Evolutionary conservation across 805 yeast species (phyloP), one percentile per base, ranked within the genome.

Genomic region (Wickerhamiella cacticola): DNA sequence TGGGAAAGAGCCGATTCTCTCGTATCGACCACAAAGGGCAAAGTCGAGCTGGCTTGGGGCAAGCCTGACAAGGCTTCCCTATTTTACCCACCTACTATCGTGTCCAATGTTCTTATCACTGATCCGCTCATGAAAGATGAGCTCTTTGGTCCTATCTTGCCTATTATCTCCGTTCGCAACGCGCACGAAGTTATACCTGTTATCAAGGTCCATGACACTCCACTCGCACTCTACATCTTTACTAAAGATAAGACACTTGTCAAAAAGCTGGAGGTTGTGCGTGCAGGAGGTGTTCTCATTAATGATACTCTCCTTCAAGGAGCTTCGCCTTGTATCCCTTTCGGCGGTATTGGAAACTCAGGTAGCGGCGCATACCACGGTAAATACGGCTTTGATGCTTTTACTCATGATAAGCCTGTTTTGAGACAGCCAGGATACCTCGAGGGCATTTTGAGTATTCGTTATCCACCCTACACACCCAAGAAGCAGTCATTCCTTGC

Each of bases 321-420:
- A 38, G 88, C 77, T 1, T 70, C 82, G 46, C 50, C 70, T 5
- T 70, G 71, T 43, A 75, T 84, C 2, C 96, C 96, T 22, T 89
- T 88, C 64, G 97, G 97, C 28, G 97, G 97, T 21, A 67, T 88
- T 48, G 96, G 96, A 12, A 61, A 61, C 13, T 84, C 95, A 0
- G 97, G 97, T 1, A 67, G 69, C 50, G 96, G 96, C 9, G 66
- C 72, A 28, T 87, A 86, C 64, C 96, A 87, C 60, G 95, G 96
- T 2, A 65, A 64, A 52, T 70, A 66, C 60, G 80, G 87, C 7
- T 72, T 78, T 52, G 75, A 78, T 40, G 69, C 82, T n/a, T 88
- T 88, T 59, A 74, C 86, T 1, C 94, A 84, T 62, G 75, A 75
- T 59, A 73, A 94, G 56, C 74, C 87, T 0, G 68, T 79, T 2